Percentiles rank a stretch among this genome's conserved stretches.
phyloP scores from a whole-genome alignment of 1,284 basidiomycete species.

The Ganoderma multipileum region DNA sequence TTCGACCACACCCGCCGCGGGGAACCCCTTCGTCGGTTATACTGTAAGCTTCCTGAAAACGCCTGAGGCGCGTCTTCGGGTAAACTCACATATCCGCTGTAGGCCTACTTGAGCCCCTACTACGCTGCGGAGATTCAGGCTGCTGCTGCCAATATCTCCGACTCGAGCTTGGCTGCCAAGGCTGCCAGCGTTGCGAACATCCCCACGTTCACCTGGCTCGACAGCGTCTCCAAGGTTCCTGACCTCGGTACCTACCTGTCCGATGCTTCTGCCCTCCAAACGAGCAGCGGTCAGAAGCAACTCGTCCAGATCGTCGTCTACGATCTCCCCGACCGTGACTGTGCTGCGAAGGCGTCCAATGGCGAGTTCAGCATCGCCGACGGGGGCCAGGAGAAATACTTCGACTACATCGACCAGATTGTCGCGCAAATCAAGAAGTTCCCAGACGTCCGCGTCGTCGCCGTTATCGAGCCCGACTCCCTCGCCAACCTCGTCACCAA shows the following conservation, averaged over 20 bases:
- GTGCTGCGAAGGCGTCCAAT: slow-evolving; percentile 68
- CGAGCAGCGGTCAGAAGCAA: slow-evolving; percentile 54
- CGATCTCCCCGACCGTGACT: slow-evolving; percentile 68
- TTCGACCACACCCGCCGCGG: slow-evolving; percentile 46
- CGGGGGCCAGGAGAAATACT: slow-evolving; percentile 61
- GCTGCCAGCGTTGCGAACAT: slow-evolving; percentile 59
- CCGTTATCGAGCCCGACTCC: slow-evolving; percentile 71
- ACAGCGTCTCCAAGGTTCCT: slow-evolving; percentile 58
- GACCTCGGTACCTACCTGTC: slow-evolving; percentile 60
- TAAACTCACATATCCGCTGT: not conserved
- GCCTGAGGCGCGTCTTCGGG: not conserved
- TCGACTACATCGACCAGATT: slow-evolving; percentile 66
- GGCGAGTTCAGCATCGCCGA: slow-evolving; percentile 68
- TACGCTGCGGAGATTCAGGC: slow-evolving; percentile 58
- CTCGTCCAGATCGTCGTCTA: slow-evolving; percentile 70
- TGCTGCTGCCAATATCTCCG: slow-evolving; percentile 56
- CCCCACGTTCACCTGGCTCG: slow-evolving; percentile 69
- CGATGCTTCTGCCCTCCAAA: slow-evolving; percentile 51
- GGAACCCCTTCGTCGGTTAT: slow-evolving; percentile 60
- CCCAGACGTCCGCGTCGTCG: slow-evolving; percentile 66
- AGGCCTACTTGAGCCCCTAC: slow-evolving; percentile 59
- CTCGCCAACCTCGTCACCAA: slow-evolving; percentile 70
- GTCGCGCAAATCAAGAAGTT: slow-evolving; percentile 61
- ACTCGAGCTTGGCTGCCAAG: slow-evolving; percentile 54
- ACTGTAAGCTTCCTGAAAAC: slow-evolving; percentile 38